phyloP scores from a whole-genome alignment of 192 early-diverging fungal species.

The Anaeromyces robustus region DNA sequence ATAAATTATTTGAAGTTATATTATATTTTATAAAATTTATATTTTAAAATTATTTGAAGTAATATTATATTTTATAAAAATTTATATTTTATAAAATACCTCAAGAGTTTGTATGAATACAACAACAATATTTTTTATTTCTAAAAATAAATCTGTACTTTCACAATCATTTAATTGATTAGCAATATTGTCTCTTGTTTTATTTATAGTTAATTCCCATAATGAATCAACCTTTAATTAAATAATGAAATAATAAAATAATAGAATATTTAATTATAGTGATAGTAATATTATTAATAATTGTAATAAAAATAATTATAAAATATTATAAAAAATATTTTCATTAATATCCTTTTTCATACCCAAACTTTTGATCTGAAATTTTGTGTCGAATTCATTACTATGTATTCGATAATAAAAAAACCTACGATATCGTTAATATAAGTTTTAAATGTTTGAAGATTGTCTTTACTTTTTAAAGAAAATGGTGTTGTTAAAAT shows the following conservation, averaged over 20 bases:
- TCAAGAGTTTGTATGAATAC: constrained; percentile 87
- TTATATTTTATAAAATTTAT: no score
- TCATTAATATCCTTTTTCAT: constrained; percentile 8
- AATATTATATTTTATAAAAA: constrained; percentile 3
- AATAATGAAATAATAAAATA: not conserved
- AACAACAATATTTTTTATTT: constrained; percentile 60
- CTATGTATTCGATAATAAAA: constrained; percentile 83
- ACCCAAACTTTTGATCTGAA: constrained; percentile 64
- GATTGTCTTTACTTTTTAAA: constrained; percentile 38
- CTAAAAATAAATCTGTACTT: constrained; percentile 61
- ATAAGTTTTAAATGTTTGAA: constrained; percentile 51
- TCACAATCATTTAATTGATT: constrained; percentile 63
- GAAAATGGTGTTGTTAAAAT: constrained; percentile 60
- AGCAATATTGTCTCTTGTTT: constrained; percentile 63
- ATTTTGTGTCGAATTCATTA: constrained; percentile 72
- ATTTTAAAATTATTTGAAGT: constrained; percentile 1
- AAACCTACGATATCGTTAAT: constrained; percentile 89
- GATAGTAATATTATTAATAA: no score
- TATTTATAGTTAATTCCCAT: constrained; percentile 70
- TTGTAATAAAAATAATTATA: no score
- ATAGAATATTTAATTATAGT: not conserved
- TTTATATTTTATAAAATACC: constrained; percentile 18
- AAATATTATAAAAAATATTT: not conserved
- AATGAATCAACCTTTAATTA: constrained; percentile 57
- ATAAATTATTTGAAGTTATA: no score